Base-by-base conservation (phyloP, 2,329 filamentous ascomycete genomes). In the Torrubiellomyces zombiae region DNA sequence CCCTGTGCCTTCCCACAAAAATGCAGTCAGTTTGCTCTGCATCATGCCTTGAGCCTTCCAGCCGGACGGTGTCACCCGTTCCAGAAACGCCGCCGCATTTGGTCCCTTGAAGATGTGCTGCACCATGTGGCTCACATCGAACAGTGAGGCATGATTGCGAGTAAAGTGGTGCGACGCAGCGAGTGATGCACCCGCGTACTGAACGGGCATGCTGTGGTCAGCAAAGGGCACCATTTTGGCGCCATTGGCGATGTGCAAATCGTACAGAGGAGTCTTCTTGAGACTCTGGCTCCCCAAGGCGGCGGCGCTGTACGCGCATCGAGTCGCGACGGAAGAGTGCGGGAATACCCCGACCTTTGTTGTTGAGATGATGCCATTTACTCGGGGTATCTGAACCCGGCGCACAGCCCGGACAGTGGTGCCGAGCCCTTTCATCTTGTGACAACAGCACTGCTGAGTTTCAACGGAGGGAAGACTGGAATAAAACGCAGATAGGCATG, bases 191-290 rank as follows among this genome's bases (percentile, higher is more conserved):
- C 73, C 67, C 17, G 63, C 54, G 58, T 95, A 98, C 51, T 89
- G 78, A 21, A 98, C 73, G 6, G 89, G 89, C 82, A 98, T 94
- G 39, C 69, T 63, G 57, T 75, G 93, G 37, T 82, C 83, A 34
- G 80, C 86, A 53, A 94, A 98, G n/a, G 82, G 80, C 24, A 94
- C 86, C 71, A 95, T 89, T 57, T 92, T 94, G 37, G 67, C 89
- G 38, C 81, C 81, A 45, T 80, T 61, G 30, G 68, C 63, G 33
- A 85, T 43, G 50, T 92, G 79, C 13, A 91, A 58, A 40, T 82
- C 73, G 50, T 86, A 78, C 13, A 94, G 61, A 15, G 75, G 72
- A 3, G 81, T 91, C 53, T 64, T 75, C 40, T n/a, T n/a, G n/a
- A n/a, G n/a, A n/a, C n/a, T n/a, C n/a, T 50, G 57, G 34, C 67